These are phyloP conservation scores for Gigaspora rosea DNA, from an alignment of 192 early-diverging fungal genomes.

Conservation along the genomic window DNA sequence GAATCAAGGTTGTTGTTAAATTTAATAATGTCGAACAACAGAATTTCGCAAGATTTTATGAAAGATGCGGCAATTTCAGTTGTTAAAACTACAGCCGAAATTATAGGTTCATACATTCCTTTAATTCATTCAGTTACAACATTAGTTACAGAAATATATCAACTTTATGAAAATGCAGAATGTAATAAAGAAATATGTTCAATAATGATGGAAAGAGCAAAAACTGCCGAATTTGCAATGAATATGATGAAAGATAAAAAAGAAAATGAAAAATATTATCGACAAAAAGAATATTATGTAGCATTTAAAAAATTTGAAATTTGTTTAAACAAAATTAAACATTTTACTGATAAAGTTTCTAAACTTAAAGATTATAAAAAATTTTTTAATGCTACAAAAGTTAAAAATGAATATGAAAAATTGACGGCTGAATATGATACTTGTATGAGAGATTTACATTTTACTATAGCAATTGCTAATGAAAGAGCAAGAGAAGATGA, in stretches of 20 bases:
- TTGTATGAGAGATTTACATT: neutral
- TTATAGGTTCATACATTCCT: neutral
- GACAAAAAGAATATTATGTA: neutral
- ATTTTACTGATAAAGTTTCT: neutral
- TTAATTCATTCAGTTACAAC: neutral
- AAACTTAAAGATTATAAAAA: neutral
- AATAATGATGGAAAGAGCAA: neutral
- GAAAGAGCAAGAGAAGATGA: neutral
- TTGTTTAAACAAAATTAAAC: neutral
- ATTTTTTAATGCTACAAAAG: neutral
- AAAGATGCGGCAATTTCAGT: no score
- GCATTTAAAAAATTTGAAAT: neutral
- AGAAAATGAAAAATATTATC: neutral
- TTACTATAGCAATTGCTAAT: neutral
- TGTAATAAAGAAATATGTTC: constrained; percentile 12
- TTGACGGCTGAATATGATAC: neutral
- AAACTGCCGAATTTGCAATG: neutral
- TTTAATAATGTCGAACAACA: no score
- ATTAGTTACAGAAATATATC: constrained; percentile 3
- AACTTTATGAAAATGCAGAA: constrained; percentile 1
- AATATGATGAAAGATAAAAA: neutral
- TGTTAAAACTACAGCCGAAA: no score
- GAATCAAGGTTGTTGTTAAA: no score
- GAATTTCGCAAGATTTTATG: no score
- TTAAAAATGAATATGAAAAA: neutral